phyloP scores from a whole-genome alignment of 2,329 filamentous ascomycete genomes.

The Alternaria triticimaculans region DNA sequence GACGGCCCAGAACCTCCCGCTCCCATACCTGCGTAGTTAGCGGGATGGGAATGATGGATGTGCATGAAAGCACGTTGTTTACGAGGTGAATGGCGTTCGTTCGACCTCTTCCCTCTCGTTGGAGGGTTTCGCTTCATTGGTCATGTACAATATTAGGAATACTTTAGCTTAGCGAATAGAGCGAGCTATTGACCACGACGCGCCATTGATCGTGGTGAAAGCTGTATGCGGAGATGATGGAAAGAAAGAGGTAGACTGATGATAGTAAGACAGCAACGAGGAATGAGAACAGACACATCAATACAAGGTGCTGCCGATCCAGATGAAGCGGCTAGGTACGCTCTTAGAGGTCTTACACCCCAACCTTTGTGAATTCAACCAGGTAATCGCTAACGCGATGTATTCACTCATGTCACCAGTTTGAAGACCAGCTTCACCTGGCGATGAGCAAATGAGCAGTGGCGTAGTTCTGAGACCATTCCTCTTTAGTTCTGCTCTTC shows the following conservation, averaged over 20 bases:
- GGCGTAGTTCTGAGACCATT: background rate
- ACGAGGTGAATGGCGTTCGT: background rate
- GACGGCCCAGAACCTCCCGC: slow-evolving; percentile 21
- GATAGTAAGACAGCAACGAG: background rate
- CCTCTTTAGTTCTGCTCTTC: background rate
- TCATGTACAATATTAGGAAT: background rate
- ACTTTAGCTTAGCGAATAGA: background rate
- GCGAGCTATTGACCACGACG: background rate
- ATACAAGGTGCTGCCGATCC: background rate
- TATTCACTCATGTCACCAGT: background rate
- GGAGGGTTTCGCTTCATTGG: background rate
- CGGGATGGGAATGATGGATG: background rate
- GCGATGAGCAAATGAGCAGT: background rate
- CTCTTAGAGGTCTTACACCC: background rate
- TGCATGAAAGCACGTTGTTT: background rate
- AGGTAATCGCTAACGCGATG: background rate
- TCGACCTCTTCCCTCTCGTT: background rate
- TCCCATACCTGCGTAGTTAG: slow-evolving; percentile 25
- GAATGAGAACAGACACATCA: background rate
- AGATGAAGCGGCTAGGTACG: background rate
- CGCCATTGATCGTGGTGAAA: background rate
- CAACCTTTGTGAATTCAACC: background rate
- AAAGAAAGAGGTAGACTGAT: background rate
- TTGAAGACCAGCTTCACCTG: background rate
- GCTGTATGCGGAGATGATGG: background rate